Evolutionary conservation across 73 alveolate genomes (phyloP).

Genomic region (Paramecium primaurelia): DNA sequence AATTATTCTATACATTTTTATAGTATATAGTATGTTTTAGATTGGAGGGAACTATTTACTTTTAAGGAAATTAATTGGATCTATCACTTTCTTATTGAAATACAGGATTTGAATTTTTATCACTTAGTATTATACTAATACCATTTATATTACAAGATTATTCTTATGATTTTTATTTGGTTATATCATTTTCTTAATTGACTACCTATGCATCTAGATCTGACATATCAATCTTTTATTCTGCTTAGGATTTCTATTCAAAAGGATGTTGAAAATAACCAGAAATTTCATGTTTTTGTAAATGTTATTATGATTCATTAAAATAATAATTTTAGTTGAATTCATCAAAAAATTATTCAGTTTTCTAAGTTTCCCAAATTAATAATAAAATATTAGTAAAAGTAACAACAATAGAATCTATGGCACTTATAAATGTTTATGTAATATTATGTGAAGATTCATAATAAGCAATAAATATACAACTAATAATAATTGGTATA

Average conservation of each 20-base stretch:
- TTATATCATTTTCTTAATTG: background rate
- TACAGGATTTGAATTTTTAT: background rate
- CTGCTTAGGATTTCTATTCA: background rate
- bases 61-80: background rate
- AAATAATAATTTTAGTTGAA: background rate
- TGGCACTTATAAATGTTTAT: constrained; percentile 13
- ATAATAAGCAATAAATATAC: background rate
- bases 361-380: constrained; percentile 34
- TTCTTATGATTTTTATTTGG: background rate
- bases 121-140: constrained; percentile 1
- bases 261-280: background rate
- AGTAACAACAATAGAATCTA: background rate
- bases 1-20: background rate
- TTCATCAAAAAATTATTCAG: constrained; percentile 9
- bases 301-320: background rate
- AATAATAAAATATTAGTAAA: background rate
- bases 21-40: background rate
- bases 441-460: background rate
- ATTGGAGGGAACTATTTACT: background rate
- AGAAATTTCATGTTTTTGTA: background rate
- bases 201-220: background rate
- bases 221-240: background rate
- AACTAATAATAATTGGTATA: background rate
- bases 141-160: background rate
- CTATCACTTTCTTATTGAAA: background rate